These are phyloP conservation scores for Solanum aculeatissimum DNA, from an alignment of 305 asterid genomes.

Conservation along the genomic window DNA sequence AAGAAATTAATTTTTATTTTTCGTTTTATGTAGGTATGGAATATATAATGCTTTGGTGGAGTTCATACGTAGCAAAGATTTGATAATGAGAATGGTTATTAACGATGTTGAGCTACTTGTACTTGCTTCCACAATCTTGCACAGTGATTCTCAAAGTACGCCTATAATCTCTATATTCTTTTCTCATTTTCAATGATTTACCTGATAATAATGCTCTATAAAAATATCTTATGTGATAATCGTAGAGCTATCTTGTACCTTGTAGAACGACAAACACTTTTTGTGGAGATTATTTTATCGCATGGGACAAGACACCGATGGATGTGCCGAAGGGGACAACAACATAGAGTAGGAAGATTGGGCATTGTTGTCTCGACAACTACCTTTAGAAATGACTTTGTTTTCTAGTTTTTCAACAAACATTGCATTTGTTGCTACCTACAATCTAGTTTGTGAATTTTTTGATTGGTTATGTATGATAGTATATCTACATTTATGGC, in stretches of 20 bases:
- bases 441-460: not conserved
- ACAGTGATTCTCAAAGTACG: conserved; percentile 34
- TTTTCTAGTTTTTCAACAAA: not conserved
- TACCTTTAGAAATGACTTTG: not conserved
- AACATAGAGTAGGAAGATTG: not conserved
- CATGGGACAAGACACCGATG: not conserved
- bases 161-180: not conserved
- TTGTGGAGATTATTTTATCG: not conserved
- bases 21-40: conserved; percentile 10
- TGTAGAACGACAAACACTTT: not conserved
- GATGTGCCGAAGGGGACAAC: not conserved
- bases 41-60: conserved; percentile 26
- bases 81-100: conserved; percentile 25
- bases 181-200: not conserved
- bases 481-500: not conserved
- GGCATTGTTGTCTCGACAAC: not conserved
- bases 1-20: not conserved
- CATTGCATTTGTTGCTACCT: not conserved
- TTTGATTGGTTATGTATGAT: not conserved
- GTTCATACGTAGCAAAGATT: conserved; percentile 11
- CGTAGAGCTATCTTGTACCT: not conserved
- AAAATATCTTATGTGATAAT: not conserved
- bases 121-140: conserved; percentile 35
- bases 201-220: not conserved
- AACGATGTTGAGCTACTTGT: conserved; percentile 38